Evolutionary conservation across 2,329 filamentous ascomycete genomes (phyloP).

Genomic region (Colletotrichum neosansevieriae): DNA sequence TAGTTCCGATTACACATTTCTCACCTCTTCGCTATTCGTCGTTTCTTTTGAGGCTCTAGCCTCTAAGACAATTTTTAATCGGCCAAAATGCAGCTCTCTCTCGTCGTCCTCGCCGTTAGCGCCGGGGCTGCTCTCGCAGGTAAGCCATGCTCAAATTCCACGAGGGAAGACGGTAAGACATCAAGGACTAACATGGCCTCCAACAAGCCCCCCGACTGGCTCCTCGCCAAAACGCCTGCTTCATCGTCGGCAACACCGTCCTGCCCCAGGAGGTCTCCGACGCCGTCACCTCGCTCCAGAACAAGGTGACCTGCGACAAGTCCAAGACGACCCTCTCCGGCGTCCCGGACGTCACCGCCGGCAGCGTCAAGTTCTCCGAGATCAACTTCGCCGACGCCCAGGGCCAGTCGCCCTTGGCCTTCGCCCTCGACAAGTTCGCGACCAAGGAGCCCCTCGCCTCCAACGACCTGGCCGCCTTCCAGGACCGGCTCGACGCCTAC

Average conservation of each 20-base stretch:
- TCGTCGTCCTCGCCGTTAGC: slow-evolving; percentile 35
- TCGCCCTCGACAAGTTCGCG: slow-evolving; percentile 66
- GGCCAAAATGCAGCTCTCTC: slow-evolving; percentile 40
- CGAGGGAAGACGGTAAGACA: background rate
- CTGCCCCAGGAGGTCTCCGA: slow-evolving; percentile 64
- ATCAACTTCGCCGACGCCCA: slow-evolving; percentile 67
- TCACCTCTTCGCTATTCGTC: background rate
- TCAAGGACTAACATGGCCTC: background rate
- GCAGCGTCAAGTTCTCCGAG: slow-evolving; percentile 61
- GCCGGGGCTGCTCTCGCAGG: slow-evolving; percentile 37
- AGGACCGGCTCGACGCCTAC: slow-evolving; percentile 67
- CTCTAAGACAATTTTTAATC: slow-evolving; percentile 5
- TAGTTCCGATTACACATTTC: slow-evolving; percentile 17
- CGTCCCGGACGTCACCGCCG: slow-evolving; percentile 69
- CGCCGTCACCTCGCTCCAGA: slow-evolving; percentile 55
- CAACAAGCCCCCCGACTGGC: slow-evolving; percentile 26
- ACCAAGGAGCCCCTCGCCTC: slow-evolving; percentile 62
- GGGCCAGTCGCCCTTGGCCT: slow-evolving; percentile 61
- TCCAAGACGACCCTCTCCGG: slow-evolving; percentile 60
- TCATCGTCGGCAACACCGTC: slow-evolving; percentile 62
- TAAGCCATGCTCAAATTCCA: background rate
- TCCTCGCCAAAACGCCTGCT: slow-evolving; percentile 60
- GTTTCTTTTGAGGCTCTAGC: background rate
- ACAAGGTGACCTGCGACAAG: slow-evolving; percentile 62
- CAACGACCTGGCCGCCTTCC: slow-evolving; percentile 63